Conservation (phyloP, 225 moss, liverwort and hornwort genomes). For the Pseudisothecium myosuroides region DNA sequence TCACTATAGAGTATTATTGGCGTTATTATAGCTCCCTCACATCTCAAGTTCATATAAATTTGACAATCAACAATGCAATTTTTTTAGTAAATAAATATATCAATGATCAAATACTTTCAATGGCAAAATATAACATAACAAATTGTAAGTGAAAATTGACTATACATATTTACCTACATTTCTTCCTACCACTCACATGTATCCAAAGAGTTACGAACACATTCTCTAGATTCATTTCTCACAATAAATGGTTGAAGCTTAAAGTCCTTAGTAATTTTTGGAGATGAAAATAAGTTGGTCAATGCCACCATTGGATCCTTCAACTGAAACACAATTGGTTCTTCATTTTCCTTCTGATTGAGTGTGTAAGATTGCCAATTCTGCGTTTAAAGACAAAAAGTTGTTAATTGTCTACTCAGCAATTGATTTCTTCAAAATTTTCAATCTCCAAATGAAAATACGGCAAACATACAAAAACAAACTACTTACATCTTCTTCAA, state of each 20-base stretch:
- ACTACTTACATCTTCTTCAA: too few relatives aligned
- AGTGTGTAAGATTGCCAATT: not conserved
- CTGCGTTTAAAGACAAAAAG: not conserved
- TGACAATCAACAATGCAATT: not conserved
- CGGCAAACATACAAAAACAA: too few relatives aligned
- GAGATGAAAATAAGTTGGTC: too few relatives aligned
- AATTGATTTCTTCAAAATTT: too few relatives aligned
- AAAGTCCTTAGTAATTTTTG: too few relatives aligned
- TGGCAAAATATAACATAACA: too few relatives aligned
- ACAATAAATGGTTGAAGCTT: not conserved
- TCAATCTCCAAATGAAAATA: too few relatives aligned
- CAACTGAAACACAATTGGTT: not conserved
- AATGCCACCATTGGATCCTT: not conserved
- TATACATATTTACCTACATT: not conserved
- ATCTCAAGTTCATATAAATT: not conserved
- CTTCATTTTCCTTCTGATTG: not conserved
- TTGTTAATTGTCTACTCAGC: not conserved
- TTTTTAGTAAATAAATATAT: not conserved
- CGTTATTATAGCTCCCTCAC: not conserved
- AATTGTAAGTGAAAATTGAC: too few relatives aligned
- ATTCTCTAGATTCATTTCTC: not conserved
- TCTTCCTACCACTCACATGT: not conserved
- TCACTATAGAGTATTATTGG: too few relatives aligned
- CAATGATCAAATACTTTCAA: not conserved
- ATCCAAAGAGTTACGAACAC: not conserved